These are phyloP conservation scores for Atkinsonella hypoxylon DNA, from an alignment of 2,329 filamentous ascomycete genomes.

Conservation along the genomic window DNA sequence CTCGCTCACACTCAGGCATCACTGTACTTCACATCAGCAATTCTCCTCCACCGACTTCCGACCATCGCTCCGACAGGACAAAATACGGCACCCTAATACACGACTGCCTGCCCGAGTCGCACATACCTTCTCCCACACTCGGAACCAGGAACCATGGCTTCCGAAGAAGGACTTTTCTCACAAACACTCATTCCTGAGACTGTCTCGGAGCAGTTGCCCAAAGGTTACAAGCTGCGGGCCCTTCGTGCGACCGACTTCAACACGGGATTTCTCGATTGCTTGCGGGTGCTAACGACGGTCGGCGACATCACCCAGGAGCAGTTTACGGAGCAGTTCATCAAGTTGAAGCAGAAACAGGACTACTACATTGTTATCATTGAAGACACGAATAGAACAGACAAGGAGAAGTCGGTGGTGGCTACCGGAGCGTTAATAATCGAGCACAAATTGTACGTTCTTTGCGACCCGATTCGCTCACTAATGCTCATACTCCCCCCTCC, in stretches of 20 bases:
- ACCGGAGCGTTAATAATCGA: constrained; percentile 86
- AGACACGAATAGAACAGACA: constrained; percentile 45
- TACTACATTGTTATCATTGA: constrained; percentile 85
- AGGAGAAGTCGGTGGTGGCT: constrained; percentile 60
- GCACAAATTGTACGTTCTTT: constrained; percentile 74
- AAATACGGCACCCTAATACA: not conserved
- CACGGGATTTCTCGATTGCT: constrained; percentile 77
- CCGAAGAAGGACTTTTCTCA: constrained; percentile 59
- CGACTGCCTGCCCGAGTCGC: not conserved
- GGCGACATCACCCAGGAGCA: constrained; percentile 68
- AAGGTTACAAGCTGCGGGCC: constrained; percentile 72
- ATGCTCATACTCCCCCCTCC: too few species aligned
- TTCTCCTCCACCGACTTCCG: not conserved
- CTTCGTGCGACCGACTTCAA: constrained; percentile 68
- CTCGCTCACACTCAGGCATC: not conserved
- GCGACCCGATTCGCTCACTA: too few species aligned
- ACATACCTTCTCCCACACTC: constrained; percentile 4
- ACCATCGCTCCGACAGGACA: not conserved
- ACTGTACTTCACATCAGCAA: not conserved
- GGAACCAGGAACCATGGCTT: constrained; percentile 9
- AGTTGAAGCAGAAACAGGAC: constrained; percentile 61
- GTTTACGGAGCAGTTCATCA: constrained; percentile 72
- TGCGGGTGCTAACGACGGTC: constrained; percentile 84
- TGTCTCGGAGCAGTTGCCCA: constrained; percentile 60
- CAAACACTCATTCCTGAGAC: constrained; percentile 63